Evolutionary conservation across 495 filamentous ascomycete species (phyloP), one percentile per base, ranked within the genome.

Genomic region (Aspergillus ostianus): DNA sequence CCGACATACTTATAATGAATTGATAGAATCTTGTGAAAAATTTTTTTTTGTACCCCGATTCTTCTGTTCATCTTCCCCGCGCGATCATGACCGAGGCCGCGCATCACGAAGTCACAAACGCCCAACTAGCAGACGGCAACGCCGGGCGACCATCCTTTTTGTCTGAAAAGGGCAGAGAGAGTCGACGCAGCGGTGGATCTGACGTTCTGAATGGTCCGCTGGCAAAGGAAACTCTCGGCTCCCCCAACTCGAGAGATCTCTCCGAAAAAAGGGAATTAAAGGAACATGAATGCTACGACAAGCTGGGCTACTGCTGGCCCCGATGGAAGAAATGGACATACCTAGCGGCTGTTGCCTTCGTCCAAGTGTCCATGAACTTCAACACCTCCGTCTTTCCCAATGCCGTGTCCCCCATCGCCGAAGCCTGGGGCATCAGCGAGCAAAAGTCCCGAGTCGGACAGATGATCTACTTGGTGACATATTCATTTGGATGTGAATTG

Each of bases 311-410:
- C 67, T 74, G 69, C 41, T 92, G 82, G 69, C 76, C 87, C 0
- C 59, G 57, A 10, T 81, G 82, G 80, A 91, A 87, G 79, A 91
- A 90, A 75, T 92, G 89, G 88, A 80, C 69, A 54, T 87, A 90
- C 67, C 82, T 92, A 36, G 75, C 72, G 23, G 80, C 89, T 63
- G 84, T 92, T 66, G 89, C 90, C 65, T 75, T 80, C 54, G 86
- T 92, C 6, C 89, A 92, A 67, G 83, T 87, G 1, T 91, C 88
- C 4, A 91, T 91, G 89, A 92, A 91, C 78, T 88, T 91, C 64
- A 76, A 76, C 51, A 74, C 71, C 9, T 71, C 68, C 0, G 70
- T 76, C 20, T 76, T 64, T 44, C 70, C 73, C 29, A 73, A 73
- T 52, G 73, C 71, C 18, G 67, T 90, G 17, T 65, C 55, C 2